Evolutionary conservation across 139 green algal species (phyloP), one percentile per base, ranked within the genome.

Genomic region (Dunaliella sp.): DNA sequence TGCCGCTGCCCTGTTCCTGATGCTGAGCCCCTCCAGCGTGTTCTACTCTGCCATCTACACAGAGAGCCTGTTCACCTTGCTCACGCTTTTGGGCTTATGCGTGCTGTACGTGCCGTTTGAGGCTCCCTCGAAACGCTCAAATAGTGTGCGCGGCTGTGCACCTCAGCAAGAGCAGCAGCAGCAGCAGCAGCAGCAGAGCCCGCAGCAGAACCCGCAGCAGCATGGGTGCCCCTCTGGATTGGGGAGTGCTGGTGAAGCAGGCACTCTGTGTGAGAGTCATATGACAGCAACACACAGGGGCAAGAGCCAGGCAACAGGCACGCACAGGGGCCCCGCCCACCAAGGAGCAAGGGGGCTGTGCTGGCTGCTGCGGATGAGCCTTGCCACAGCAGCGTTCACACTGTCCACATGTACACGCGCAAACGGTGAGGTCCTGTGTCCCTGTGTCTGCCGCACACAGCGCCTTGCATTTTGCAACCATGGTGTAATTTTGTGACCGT

Each of bases 1-100:
- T 0, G 31, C 88, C 0, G 90, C 96, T 22, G 83, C 90, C 32
- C 82, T 98, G 26, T 74, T 98, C 26, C 97, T 95, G 87, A 90
- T 91, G 57, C 80, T 94, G 33, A 95, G 93, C 76, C 96, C 97
- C 32, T 95, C 96, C 16, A 94, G 91, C 3, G 90, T 96, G 0
- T 98, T 98, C 92, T 92, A 96, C 75, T 93, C 93, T 1, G 93
- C 91, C 1, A 82, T 89, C 25, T 99, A 99, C 91, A 96, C 96
- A 0, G 96, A 99, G 86, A 88, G 89, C 7, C 58, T 96, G 0
- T 99, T 98, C 89, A 90, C 89, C 0, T 59, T 87, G 0, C 78
- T 91, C 59, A 95, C 90, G 37, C 94, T 96, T 31, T 58, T 82
- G 0, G 95, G 87, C 0, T 81, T 96, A 48, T 93, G 91, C 78